Percentiles rank a stretch among this genome's conserved stretches.
phyloP scores from a whole-genome alignment of 371 early-diverging fungal species.

The Mucor mucedo region DNA sequence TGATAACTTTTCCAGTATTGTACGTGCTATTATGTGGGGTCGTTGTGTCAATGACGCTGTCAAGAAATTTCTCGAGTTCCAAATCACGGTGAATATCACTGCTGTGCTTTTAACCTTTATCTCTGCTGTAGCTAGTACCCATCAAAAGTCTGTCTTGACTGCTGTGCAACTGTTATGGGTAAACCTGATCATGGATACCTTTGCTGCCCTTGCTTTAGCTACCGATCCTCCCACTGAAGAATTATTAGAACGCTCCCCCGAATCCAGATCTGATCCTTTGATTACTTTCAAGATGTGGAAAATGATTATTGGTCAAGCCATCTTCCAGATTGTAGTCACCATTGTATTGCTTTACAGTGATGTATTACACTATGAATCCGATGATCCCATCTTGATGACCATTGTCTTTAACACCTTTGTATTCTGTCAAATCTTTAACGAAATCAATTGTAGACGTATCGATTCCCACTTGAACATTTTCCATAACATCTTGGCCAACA shows the following conservation, averaged over 20 bases:
- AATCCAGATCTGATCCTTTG: slow-evolving; percentile 61
- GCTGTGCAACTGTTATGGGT: slow-evolving; percentile 78
- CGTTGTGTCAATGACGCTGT: slow-evolving; percentile 76
- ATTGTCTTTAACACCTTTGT: slow-evolving; percentile 84
- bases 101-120: slow-evolving; percentile 69
- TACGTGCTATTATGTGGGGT: slow-evolving; percentile 78
- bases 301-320: slow-evolving; percentile 65
- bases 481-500: slow-evolving; percentile 53
- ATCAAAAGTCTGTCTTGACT: slow-evolving; percentile 57
- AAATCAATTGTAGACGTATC: slow-evolving; percentile 72
- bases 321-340: slow-evolving; percentile 62
- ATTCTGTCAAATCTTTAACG: slow-evolving; percentile 81
- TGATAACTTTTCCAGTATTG: slow-evolving; percentile 77
- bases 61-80: slow-evolving; percentile 79
- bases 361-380: slow-evolving; percentile 28
- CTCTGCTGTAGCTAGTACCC: slow-evolving; percentile 50
- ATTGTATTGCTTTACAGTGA: slow-evolving; percentile 58
- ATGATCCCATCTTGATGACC: slow-evolving; percentile 54
- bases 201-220: slow-evolving; percentile 74
- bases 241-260: slow-evolving; percentile 63
- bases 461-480: slow-evolving; percentile 66
- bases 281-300: slow-evolving; percentile 73
- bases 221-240: slow-evolving; percentile 70
- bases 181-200: slow-evolving; percentile 78
- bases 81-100: slow-evolving; percentile 74